Base-by-base conservation (phyloP, 1,139 yeast genomes). In the Scheffersomyces lignicola region DNA sequence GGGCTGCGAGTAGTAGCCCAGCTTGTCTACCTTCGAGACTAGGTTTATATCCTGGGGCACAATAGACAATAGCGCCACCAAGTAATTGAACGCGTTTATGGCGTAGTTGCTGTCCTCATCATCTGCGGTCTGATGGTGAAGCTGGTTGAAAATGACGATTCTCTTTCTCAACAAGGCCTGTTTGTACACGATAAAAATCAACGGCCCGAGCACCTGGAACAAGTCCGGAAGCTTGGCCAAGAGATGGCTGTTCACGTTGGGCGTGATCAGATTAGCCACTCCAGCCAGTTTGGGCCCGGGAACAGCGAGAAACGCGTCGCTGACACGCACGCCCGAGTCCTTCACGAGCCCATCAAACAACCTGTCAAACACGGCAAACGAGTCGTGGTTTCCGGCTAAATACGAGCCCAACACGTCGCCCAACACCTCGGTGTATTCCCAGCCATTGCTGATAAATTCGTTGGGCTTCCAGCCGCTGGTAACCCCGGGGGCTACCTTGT, bases 171-270 rank as follows among this genome's bases (percentile, higher is more conserved):
- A 54, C 23, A 89, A 56, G 5, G 83, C 75, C 24, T 80, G 70
- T 54, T 83, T 85, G 81, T 86, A 87, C 5, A 85, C 56, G 17
- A 76, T 76, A 50, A 84, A 86, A 2, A 84, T 65, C 32, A 84
- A 60, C 0, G 96, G 95, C 0, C 96, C 96, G 38, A 84, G 62
- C 6, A 59, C 54, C 26, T 72, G 66, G 32, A 83, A 53, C 26
- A 80, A 58, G 7, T 62, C 55, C 3, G 75, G 68, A 12, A 81
- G 56, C 8, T 71, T 61, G 27, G 68, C 62, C 15, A 81, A 60
- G 41, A 80, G 75, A 49, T 83, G 88, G 41, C 67, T 48, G n/a
- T 49, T 47, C 12, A 56, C 42, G 22, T 48, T 36, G 5, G 49
- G 50, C 13, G 21, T 32, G 31, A 37, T 26, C 4, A 7, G 28